Evolutionary conservation across 129 eudicot genomes (phyloP), one percentile per base, ranked within the genome.

Genomic region (Sambucus nigra): DNA sequence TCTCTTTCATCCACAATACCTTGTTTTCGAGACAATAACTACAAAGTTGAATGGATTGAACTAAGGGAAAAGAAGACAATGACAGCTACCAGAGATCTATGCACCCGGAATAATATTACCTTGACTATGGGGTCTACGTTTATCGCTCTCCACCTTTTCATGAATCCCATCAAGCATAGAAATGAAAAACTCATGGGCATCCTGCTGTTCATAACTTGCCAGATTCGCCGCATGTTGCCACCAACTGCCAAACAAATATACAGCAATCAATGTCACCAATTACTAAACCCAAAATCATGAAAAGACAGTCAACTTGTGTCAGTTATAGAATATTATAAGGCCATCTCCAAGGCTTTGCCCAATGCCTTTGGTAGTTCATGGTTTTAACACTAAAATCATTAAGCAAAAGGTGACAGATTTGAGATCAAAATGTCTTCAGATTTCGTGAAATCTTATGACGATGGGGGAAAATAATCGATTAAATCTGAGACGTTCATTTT

Each of bases 201-300:
- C 98, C 73, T 89, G 98, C 66, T 84, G 93, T 53, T 85, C 95
- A 72, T 89, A 89, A 67, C 80, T 84, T n/a, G 98, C 98, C 39
- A 81, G 78, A 61, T 89, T 81, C 53, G 80, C 86, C 4, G 98
- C 85, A 42, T 85, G 95, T 69, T 76, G 83, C 95, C 98, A 89
- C 98, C 94, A 89, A 72, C 98, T 89, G 81, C 40, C 59, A 60
- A 27, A 73, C 31, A 67, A 39, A 53, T 16, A 47, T 21, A 28
- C 5, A 14, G 9, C 15, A 25, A 56, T 14, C n/a, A 47, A n/a
- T 19, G 19, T 31, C 42, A 16, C 22, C 48, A 55, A 22, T 1
- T 14, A 26, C 40, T 8, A 41, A n/a, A 17, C 26, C 38, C 35
- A 28, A 42, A 45, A 51, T 25, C 9, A 26, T 22, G 11, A 18